Conservation (phyloP, 805 yeast species). For the Tetrapisispora iriomotensis region DNA sequence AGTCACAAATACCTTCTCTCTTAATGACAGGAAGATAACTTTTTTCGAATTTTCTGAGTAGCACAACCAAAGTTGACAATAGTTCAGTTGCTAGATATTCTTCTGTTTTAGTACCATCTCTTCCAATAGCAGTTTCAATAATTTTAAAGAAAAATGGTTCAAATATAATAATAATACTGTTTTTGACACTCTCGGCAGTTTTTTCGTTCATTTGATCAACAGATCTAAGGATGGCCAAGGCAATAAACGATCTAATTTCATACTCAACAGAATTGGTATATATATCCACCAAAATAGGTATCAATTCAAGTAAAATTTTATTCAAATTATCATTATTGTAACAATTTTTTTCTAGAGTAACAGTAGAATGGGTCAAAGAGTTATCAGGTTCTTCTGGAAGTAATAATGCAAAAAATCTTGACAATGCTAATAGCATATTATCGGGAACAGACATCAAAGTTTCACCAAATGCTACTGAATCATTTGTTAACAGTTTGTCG, state of each 20-base stretch:
- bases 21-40: slow-evolving; percentile 28
- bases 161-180: background rate
- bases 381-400: slow-evolving; percentile 39
- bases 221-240: slow-evolving; percentile 46
- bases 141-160: slow-evolving; percentile 1
- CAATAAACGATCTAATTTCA: slow-evolving; percentile 46
- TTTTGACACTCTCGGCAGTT: slow-evolving; percentile 27
- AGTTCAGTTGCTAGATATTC: slow-evolving; percentile 39
- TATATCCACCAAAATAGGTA: slow-evolving; percentile 47
- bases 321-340: background rate
- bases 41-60: slow-evolving; percentile 34
- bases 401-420: slow-evolving; percentile 46
- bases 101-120: background rate
- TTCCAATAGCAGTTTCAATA: background rate
- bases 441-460: slow-evolving; percentile 66
- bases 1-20: slow-evolving; percentile 48
- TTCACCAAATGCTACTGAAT: slow-evolving; percentile 37
- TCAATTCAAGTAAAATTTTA: slow-evolving; percentile 25
- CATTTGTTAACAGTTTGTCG: background rate
- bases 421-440: slow-evolving; percentile 45
- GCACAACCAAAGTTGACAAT: slow-evolving; percentile 36
- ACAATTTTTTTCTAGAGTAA: background rate
- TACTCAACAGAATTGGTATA: slow-evolving; percentile 67
- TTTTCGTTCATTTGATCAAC: slow-evolving; percentile 32
- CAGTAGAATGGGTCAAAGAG: slow-evolving; percentile 13